phyloP scores from a whole-genome alignment of 2,329 filamentous ascomycete species.

The Alternaria atra region DNA sequence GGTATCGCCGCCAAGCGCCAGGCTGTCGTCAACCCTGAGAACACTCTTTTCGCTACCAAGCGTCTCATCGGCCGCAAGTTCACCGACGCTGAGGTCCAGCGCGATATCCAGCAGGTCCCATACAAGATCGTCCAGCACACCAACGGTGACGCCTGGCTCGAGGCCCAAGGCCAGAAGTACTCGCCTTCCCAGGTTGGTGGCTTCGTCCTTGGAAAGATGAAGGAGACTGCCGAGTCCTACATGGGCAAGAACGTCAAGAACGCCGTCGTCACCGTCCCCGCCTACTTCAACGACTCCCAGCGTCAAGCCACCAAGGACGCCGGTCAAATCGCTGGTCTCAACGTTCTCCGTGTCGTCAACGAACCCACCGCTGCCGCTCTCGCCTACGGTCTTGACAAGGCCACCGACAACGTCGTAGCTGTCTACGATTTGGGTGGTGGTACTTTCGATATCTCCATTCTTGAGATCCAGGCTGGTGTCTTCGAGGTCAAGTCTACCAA shows the following conservation, averaged over 20 bases:
- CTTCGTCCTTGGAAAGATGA: conserved; percentile 98
- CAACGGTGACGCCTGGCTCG: conserved; percentile 96
- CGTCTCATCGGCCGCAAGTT: conserved; percentile 98
- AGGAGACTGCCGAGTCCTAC: conserved; percentile 96
- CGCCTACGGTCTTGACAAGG: conserved; percentile 96
- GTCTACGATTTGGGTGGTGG: conserved; percentile 98
- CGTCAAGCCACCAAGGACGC: conserved; percentile 98
- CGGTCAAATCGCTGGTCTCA: conserved; percentile 93
- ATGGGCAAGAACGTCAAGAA: conserved; percentile 92
- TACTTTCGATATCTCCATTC: conserved; percentile 98
- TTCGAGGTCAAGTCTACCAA: conserved; percentile 99
- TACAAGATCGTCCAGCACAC: conserved; percentile 98
- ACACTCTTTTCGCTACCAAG: conserved; percentile 98
- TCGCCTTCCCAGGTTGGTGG: conserved; percentile 98
- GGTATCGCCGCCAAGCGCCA: conserved; percentile 98
- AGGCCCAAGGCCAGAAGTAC: conserved; percentile 93
- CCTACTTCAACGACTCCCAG: conserved; percentile 99
- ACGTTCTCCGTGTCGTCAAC: conserved; percentile 97
- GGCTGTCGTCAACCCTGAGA: conserved; percentile 97
- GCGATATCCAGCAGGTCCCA: conserved; percentile 95
- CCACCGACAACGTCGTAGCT: conserved; percentile 85
- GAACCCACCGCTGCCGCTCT: conserved; percentile 96
- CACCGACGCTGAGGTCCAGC: conserved; percentile 90
- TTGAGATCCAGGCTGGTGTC: conserved; percentile 96
- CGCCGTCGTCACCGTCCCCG: conserved; percentile 94